Percentiles rank a stretch among this genome's conserved stretches.
phyloP scores from a whole-genome alignment of 192 early-diverging fungal genomes.

The Coemansia sp. region DNA sequence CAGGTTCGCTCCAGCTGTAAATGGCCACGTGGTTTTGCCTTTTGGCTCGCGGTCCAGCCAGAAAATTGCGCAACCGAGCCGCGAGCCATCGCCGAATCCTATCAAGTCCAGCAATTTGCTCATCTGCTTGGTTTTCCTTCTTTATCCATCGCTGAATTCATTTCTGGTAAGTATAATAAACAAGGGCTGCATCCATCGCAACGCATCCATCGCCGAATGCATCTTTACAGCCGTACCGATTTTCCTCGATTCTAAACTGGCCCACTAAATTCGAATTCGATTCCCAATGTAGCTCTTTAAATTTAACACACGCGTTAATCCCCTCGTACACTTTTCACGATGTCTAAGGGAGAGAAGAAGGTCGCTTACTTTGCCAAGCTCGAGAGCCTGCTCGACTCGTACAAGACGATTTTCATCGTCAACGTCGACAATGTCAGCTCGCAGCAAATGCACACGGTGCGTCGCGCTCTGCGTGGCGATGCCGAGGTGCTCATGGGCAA shows the following conservation, averaged over 20 bases:
- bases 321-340: conserved; percentile 45
- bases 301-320: conserved; percentile 30
- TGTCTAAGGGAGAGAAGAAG: conserved; percentile 76
- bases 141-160: not conserved
- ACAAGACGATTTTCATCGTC: conserved; percentile 98
- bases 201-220: not conserved
- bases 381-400: conserved; percentile 81
- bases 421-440: conserved; percentile 99
- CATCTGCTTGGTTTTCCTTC: not conserved
- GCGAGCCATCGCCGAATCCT: not conserved
- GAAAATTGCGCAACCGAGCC: not conserved
- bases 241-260: not conserved
- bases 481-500: conserved; percentile 98
- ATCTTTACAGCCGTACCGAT: not conserved
- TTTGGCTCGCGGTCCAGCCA: not conserved
- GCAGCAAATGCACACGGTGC: conserved; percentile 99
- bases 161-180: not conserved
- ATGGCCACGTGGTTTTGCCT: not conserved
- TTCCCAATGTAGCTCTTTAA: conserved; percentile 5
- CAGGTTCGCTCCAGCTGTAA: too few species aligned
- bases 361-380: conserved; percentile 95
- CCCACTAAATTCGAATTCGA: not conserved
- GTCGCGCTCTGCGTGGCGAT: conserved; percentile 83
- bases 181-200: not conserved
- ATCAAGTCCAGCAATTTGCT: not conserved